Conservation (phyloP, 129 eudicot species). For the Helichrysum umbraculigerum region DNA sequence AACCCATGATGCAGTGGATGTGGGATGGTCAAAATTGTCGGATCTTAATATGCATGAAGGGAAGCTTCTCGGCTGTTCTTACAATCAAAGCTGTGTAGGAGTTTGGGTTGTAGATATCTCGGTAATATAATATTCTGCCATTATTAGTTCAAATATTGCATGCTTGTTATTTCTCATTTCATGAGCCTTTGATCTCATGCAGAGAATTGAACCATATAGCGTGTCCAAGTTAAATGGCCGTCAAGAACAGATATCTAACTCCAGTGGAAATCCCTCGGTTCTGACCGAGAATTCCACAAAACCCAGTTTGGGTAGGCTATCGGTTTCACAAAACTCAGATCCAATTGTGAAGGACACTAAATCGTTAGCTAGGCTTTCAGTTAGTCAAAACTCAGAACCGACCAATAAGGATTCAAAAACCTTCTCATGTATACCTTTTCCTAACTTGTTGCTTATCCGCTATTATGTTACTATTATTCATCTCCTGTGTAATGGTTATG, state of each 20-base stretch:
- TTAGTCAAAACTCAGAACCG: constrained; percentile 57
- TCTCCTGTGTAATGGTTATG: not conserved
- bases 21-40: constrained; percentile 93
- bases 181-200: constrained; percentile 29
- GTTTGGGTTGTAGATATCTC: constrained; percentile 98
- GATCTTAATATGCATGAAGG: constrained; percentile 97
- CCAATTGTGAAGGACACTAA: constrained; percentile 66
- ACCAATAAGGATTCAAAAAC: constrained; percentile 61
- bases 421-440: constrained; percentile 53
- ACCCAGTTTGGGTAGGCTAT: constrained; percentile 57
- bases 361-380: constrained; percentile 60
- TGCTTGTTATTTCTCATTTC: constrained; percentile 17
- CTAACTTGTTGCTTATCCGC: not conserved
- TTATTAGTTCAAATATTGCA: constrained; percentile 4
- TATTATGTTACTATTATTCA: not conserved
- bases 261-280: constrained; percentile 52
- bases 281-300: constrained; percentile 56
- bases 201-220: constrained; percentile 78
- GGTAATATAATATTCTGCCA: constrained; percentile 42
- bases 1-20: constrained; percentile 93
- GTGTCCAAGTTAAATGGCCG: constrained; percentile 52
- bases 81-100: constrained; percentile 99
- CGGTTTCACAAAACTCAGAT: constrained; percentile 75
- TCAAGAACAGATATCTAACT: constrained; percentile 54
- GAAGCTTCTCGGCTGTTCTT: constrained; percentile 96